Conservation (phyloP, 129 eudicot species). For the Solidago caesia region DNA sequence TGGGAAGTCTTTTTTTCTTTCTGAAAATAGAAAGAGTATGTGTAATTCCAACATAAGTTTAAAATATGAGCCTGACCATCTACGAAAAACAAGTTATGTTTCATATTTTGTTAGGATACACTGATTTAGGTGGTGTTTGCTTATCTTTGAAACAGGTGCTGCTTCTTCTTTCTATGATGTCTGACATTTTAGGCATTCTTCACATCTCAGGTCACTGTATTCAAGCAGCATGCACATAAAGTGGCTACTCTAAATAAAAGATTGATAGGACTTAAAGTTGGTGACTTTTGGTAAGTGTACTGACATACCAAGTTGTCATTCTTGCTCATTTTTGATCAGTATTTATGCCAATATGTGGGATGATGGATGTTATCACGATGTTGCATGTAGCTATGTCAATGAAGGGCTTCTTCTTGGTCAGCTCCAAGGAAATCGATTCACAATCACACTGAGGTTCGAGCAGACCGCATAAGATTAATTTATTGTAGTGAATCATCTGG, state of each 20-base stretch:
- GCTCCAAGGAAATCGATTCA: slow-evolving; percentile 83
- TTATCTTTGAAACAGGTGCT: background rate
- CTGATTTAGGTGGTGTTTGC: background rate
- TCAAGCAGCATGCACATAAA: slow-evolving; percentile 75
- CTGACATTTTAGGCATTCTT: slow-evolving; percentile 17
- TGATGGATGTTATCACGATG: slow-evolving; percentile 19
- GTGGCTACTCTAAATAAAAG: slow-evolving; percentile 75
- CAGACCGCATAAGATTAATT: slow-evolving; percentile 9
- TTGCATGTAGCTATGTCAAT: slow-evolving; percentile 70
- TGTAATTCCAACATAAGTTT: no score
- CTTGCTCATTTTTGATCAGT: slow-evolving; percentile 14
- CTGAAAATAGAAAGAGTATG: background rate
- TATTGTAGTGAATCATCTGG: background rate
- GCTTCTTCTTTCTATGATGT: slow-evolving; percentile 9
- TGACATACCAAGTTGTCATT: background rate
- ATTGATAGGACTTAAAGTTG: slow-evolving; percentile 81
- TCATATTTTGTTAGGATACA: slow-evolving; percentile 3
- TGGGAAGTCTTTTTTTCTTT: no score
- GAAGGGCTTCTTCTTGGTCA: slow-evolving; percentile 96
- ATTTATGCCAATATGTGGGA: slow-evolving; percentile 4
- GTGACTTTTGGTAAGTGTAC: slow-evolving; percentile 76
- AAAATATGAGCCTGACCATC: background rate
- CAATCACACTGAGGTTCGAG: slow-evolving; percentile 78
- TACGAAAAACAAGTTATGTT: background rate
- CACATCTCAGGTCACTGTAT: slow-evolving; percentile 70